Percentiles rank a stretch among this genome's conserved stretches.
phyloP scores from a whole-genome alignment of 2,329 filamentous ascomycete species.

The Dothideomycetes sp. region DNA sequence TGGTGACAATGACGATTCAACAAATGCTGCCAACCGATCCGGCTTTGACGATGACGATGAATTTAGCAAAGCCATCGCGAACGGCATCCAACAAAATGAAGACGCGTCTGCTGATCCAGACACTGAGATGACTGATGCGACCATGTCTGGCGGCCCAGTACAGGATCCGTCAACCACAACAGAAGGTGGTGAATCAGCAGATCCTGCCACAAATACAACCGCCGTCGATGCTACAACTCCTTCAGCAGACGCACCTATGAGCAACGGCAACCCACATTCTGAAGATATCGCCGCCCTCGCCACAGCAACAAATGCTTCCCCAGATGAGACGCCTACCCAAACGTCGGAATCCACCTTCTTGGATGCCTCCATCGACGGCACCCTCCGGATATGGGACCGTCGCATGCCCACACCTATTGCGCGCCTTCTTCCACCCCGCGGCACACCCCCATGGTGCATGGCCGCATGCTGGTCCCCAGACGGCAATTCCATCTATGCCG shows the following conservation, averaged over 20 bases:
- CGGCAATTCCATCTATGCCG: conserved; percentile 90
- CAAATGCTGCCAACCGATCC: conserved; percentile 34
- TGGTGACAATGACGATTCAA: conserved; percentile 60
- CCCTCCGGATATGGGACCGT: conserved; percentile 85
- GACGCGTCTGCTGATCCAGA: conserved; percentile 19
- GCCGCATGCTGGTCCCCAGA: conserved; percentile 93
- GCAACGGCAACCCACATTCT: conserved; percentile 36
- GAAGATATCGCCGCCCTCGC: conserved; percentile 27
- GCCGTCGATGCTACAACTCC: conserved; percentile 4
- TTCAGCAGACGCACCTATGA: conserved; percentile 5
- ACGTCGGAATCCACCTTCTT: conserved; percentile 73
- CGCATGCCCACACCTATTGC: conserved; percentile 68
- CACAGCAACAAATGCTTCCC: conserved; percentile 19
- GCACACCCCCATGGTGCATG: conserved; percentile 93
- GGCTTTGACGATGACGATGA: conserved; percentile 69
- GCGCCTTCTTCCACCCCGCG: conserved; percentile 60
- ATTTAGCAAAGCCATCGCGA: conserved; percentile 63
- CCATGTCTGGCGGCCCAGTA: conserved; percentile 24
- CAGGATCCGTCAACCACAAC: conserved; percentile 24
- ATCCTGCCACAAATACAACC: background rate
- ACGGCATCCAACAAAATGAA: conserved; percentile 32
- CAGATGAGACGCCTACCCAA: conserved; percentile 23
- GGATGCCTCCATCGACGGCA: conserved; percentile 77
- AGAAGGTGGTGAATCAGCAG: background rate
- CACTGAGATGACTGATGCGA: conserved; percentile 34